Base-by-base conservation (phyloP, 2,329 filamentous ascomycete genomes). In the Verticillium zaregamsianum region DNA sequence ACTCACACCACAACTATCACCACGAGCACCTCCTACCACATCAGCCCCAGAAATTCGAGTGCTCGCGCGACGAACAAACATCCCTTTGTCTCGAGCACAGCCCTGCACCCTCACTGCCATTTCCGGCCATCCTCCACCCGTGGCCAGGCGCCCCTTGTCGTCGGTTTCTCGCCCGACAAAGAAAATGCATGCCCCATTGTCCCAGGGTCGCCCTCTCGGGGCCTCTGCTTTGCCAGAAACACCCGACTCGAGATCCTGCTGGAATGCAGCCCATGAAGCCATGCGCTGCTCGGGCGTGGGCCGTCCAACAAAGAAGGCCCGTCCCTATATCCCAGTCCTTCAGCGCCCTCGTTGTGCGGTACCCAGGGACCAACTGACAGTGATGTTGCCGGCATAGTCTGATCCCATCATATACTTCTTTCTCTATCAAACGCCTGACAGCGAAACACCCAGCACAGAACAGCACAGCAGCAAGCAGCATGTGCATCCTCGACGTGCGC, bases 401-500 rank as follows among this genome's bases (percentile, higher is more conserved):
- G 28, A 28, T 28, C 4, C 28, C 28, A 28, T 28, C 28, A 6
- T 28, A 28, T 28, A 28, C 6, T 28, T 28, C 5, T 28, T 28
- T 28, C 5, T 28, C 1, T 5, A 28, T 28, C 5, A 5, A 28
- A 6, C 5, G 28, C 28, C 28, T 28, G 28, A 28, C 28, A 28
- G 28, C 28, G 3, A 28, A 28, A 28, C 28, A 28, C 28, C 28
- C 28, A 28, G 5, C 49, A 12, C 15, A 6, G 32, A 55, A 31
- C 14, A 33, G 32, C 17, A 57, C 32, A 3, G 32, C 20, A 15
- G 20, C 14, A 45, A 28, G 39, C 45, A 52, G 2, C 40, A 59
- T 59, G 58, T 59, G 58, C 23, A 33, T 59, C 45, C 40, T 17
- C 14, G 58, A 59, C 14, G 45, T 59, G 14, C 58, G 39, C n/a